Percentiles rank a stretch among this genome's conserved stretches.
These are phyloP conservation scores for Hypericum androsaemum DNA, from an alignment of 345 rosid species.

Conservation along the genomic window DNA sequence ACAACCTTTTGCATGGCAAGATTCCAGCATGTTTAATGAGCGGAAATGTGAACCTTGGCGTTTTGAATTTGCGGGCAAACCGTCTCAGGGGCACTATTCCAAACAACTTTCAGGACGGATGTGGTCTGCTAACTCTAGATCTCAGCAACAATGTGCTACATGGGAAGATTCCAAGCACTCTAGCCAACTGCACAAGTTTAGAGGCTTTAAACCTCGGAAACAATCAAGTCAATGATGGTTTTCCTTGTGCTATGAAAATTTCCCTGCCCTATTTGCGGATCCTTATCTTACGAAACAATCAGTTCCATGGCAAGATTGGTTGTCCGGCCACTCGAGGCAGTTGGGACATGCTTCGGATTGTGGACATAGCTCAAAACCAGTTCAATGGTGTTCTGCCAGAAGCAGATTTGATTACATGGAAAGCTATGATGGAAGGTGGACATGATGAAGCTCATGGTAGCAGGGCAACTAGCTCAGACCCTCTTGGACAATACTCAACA, in stretches of 20 bases:
- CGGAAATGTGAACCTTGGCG: neutral
- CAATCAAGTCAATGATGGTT: neutral
- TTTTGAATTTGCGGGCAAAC: no score
- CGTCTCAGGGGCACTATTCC: no score
- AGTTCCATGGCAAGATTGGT: neutral
- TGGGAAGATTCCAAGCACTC: conserved; percentile 26
- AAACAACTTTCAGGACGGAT: neutral
- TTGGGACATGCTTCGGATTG: conserved; percentile 21
- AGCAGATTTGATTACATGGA: conserved; percentile 11
- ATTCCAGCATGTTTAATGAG: conserved; percentile 14
- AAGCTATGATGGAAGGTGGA: conserved; percentile 25
- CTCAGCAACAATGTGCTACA: conserved; percentile 19
- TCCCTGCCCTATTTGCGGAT: neutral
- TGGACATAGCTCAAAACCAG: conserved; percentile 29
- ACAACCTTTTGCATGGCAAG: conserved; percentile 15
- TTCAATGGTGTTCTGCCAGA: conserved; percentile 6
- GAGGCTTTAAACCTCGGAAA: neutral
- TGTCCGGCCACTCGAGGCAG: conserved; percentile 3
- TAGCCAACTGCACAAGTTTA: conserved; percentile 21
- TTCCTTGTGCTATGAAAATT: neutral
- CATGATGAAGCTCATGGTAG: conserved; percentile 8
- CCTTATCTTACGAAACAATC: neutral
- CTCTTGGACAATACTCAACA: conserved; percentile 4
- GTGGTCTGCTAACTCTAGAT: conserved; percentile 16
- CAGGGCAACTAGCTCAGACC: no score